Base-by-base conservation (phyloP, 495 filamentous ascomycete species). In the Penicillium taxi region DNA sequence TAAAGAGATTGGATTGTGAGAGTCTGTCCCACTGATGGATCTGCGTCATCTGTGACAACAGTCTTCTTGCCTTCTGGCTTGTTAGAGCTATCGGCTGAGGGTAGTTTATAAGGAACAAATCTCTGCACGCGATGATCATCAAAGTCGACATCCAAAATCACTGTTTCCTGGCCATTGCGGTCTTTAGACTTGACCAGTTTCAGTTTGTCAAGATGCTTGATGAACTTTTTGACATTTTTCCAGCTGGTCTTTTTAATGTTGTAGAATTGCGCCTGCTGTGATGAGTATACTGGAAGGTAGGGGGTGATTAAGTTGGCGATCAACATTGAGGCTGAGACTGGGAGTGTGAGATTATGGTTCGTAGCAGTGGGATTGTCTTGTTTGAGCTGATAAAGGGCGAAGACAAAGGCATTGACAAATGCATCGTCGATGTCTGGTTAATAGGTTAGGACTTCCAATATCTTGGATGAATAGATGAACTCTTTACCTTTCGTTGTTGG, bases 201-300 rank as follows among this genome's bases (percentile, higher is more conserved):
- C 34, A 75, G 59, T 49, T 83, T 84, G 50, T 84, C 81, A 6
- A 86, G 56, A 21, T 71, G 56, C 52, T 84, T 85, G 56, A 85
- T 76, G 53, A 84, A 84, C 41, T 84, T 85, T 41, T 77, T 79
- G 26, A 78, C 69, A 37, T 76, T 84, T 58, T 85, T 86, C 73
- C 80, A 82, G 54, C 72, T 80, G 5, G 80, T 80, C 57, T 81
- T 85, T 61, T 84, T 86, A 52, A 86, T 79, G 45, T 76, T 72
- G 21, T 84, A 69, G 15, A 64, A 75, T 17, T 75, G 68, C 9
- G 70, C 63, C 51, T 77, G 68, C 15, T 68, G 63, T 6, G 66
- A 59, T 8, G 65, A 72, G 48, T 64, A 75, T 33, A 73, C 70
- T 0, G 82, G 82, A 5, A 86, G 66, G 44, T 79, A 82, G 7